These are phyloP conservation scores for Claviceps capensis DNA, from an alignment of 2,329 filamentous ascomycete species.

Conservation along the genomic window DNA sequence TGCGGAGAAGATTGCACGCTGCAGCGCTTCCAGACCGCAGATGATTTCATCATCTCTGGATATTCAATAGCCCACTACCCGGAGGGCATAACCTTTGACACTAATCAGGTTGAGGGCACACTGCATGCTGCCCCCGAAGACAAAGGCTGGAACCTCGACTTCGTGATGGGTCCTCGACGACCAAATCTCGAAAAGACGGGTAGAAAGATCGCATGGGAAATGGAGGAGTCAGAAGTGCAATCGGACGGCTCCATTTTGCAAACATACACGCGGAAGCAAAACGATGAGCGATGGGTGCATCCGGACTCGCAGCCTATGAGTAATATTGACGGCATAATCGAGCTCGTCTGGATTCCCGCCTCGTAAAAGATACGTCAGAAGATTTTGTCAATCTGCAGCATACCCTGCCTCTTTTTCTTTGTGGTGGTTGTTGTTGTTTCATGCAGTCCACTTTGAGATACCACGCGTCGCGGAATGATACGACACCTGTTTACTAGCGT, in stretches of 20 bases:
- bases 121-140: conserved; percentile 34
- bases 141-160: conserved; percentile 37
- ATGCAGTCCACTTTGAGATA: neutral
- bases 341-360: conserved; percentile 40
- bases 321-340: conserved; percentile 39
- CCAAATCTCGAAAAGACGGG: conserved; percentile 33
- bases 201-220: conserved; percentile 39
- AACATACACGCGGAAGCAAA: conserved; percentile 36
- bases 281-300: conserved; percentile 40
- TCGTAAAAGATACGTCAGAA: conserved; percentile 5
- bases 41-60: conserved; percentile 42
- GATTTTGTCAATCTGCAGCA: neutral
- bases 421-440: neutral
- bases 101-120: conserved; percentile 37
- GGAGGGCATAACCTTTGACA: conserved; percentile 33
- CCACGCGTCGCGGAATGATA: neutral
- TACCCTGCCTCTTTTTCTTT: neutral
- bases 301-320: conserved; percentile 33
- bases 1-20: conserved; percentile 49
- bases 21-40: conserved; percentile 40
- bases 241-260: conserved; percentile 38
- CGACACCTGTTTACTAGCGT: neutral
- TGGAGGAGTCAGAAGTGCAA: conserved; percentile 34
- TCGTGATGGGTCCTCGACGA: conserved; percentile 35
- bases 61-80: conserved; percentile 47